Evolutionary conservation across 345 rosid genomes (phyloP).

Genomic region (Erodium maritimum): DNA sequence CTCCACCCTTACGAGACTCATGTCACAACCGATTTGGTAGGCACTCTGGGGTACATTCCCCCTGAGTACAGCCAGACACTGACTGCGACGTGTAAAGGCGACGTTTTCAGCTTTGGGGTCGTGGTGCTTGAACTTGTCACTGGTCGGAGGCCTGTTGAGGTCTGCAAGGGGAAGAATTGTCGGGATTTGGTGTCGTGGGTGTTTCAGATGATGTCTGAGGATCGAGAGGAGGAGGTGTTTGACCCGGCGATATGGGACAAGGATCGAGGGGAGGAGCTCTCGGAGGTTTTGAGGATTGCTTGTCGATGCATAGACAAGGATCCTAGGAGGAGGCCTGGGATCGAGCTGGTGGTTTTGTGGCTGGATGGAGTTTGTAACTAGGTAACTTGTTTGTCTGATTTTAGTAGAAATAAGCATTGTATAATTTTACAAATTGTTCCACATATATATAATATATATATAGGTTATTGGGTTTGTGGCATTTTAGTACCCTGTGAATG

Average conservation of each 20-base stretch:
- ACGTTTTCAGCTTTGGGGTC: slow-evolving; percentile 87
- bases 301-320: slow-evolving; percentile 73
- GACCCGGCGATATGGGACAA: slow-evolving; percentile 52
- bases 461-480: too few species aligned
- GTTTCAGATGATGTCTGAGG: slow-evolving; percentile 70
- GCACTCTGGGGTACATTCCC: slow-evolving; percentile 90
- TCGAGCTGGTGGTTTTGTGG: slow-evolving; percentile 62
- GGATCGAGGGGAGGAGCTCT: slow-evolving; percentile 37
- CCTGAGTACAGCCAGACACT: slow-evolving; percentile 85
- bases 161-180: slow-evolving; percentile 78
- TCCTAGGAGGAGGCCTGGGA: slow-evolving; percentile 61
- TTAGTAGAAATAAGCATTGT: too few species aligned
- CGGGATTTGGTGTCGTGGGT: slow-evolving; percentile 79
- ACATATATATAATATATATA: too few species aligned
- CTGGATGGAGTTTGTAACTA: slow-evolving; percentile 37
- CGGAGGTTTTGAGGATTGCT: slow-evolving; percentile 66
- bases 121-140: slow-evolving; percentile 92
- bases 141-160: slow-evolving; percentile 81
- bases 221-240: slow-evolving; percentile 52
- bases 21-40: slow-evolving; percentile 92
- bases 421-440: too few species aligned
- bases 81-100: slow-evolving; percentile 89
- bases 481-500: too few species aligned
- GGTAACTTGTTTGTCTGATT: too few species aligned
- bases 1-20: slow-evolving; percentile 84